A percentile compares a stretch with the other conserved stretches of the same genome.
Evolutionary conservation across 2,329 filamentous ascomycete genomes (phyloP).

Genomic region (Ophiosphaerella korrae): DNA sequence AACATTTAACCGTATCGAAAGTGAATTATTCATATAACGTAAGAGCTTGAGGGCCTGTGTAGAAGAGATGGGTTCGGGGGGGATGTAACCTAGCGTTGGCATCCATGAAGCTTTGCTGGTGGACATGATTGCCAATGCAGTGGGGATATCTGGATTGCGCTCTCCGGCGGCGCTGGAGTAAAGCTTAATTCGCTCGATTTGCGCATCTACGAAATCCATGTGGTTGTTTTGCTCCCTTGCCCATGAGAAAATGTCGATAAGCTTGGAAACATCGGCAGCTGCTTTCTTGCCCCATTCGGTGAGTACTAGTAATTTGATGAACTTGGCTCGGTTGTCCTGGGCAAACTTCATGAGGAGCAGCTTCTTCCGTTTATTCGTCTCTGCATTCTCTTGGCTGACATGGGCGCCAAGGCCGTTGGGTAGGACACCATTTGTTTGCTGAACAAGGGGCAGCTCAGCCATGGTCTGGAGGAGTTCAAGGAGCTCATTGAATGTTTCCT

Average conservation of each 20-base stretch:
- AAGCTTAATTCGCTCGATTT: conserved; percentile 71
- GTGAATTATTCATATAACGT: conserved; percentile 79
- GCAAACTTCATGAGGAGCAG: conserved; percentile 74
- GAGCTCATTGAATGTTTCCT: conserved; percentile 81
- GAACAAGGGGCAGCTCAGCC: conserved; percentile 66
- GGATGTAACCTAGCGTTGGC: conserved; percentile 81
- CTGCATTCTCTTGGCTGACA: conserved; percentile 32
- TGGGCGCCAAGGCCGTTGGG: conserved; percentile 46
- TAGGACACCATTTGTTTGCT: conserved; percentile 56
- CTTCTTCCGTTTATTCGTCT: conserved; percentile 66
- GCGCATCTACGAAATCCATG: conserved; percentile 57
- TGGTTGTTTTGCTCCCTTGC: conserved; percentile 52
- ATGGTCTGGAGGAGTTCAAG: conserved; percentile 72
- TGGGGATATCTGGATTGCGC: conserved; percentile 88
- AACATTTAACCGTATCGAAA: conserved; percentile 82
- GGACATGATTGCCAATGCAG: conserved; percentile 82
- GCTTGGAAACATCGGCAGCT: conserved; percentile 74
- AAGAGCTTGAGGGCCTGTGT: conserved; percentile 76
- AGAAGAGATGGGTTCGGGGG: conserved; percentile 71
- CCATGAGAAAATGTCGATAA: conserved; percentile 85
- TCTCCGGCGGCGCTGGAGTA: conserved; percentile 74
- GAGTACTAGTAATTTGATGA: conserved; percentile 90
- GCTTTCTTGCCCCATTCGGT: conserved; percentile 78
- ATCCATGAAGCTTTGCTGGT: conserved; percentile 78
- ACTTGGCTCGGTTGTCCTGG: conserved; percentile 79